Evolutionary conservation across 2,329 filamentous ascomycete genomes (phyloP), one percentile per base, ranked within the genome.

Genomic region (Alternaria solani): DNA sequence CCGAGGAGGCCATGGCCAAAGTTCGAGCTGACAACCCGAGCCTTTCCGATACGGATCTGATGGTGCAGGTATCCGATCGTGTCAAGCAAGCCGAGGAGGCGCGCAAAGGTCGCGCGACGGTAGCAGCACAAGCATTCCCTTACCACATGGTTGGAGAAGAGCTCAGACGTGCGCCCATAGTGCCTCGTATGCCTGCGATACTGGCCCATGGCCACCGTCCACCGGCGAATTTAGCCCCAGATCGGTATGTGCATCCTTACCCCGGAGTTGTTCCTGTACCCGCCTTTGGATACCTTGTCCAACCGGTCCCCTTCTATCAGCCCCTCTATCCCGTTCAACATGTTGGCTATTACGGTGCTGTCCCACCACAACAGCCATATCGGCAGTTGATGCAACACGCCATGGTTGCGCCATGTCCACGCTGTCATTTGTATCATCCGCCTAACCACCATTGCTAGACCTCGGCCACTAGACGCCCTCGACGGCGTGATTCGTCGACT

Each of bases 11-110:
- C 1, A 83, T 86, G 23, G 81, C 84, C 43, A 84, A 85, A 69
- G 79, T 89, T 4, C 78, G 82, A 14, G 79, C 83, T 23, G 83
- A 88, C 32, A 85, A 92, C 63, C 89, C 90, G 0, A 81, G 85
- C 4, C 71, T 92, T n/a, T 81, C 84, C 1, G 81, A 84, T 25
- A 83, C 87, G 8, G 78, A 86, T 38, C 80, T 93, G 14, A 80
- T 85, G 44, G 82, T 93, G 28, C 46, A 75, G 38, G 77, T 90
- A 47, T 89, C 89, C 0, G 82, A 87, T 2, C 72, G 74, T 4
- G 85, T 88, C 51, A 75, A 75, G 59, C 60, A 70, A 55, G 71
- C 65, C 16, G 77, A 79, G 44, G 54, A 74, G 23, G 58, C 58
- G 28, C 73, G 75, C 2, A 67, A 53, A 63, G 59, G 52, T 4